These are phyloP conservation scores for Chalaropsis ovoidea DNA, from an alignment of 2,329 filamentous ascomycete species.

Conservation along the genomic window DNA sequence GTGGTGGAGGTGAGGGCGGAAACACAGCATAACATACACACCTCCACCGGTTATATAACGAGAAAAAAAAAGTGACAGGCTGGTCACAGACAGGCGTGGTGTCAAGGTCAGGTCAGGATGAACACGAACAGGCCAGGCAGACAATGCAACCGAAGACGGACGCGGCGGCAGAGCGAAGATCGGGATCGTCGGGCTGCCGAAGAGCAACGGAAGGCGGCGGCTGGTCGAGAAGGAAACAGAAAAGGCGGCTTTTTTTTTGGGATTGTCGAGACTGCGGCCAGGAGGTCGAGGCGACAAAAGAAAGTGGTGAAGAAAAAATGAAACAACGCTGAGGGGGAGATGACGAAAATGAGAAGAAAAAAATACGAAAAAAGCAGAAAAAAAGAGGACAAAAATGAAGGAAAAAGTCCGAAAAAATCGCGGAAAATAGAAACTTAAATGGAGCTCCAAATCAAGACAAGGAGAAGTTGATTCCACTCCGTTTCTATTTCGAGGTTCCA, in stretches of 20 bases:
- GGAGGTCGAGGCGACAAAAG: background rate
- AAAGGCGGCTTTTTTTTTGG: conserved; percentile 9
- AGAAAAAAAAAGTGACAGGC: conserved; percentile 20
- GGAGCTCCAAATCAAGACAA: conserved; percentile 15
- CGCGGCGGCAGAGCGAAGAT: background rate
- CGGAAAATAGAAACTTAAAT: background rate
- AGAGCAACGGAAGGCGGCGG: background rate
- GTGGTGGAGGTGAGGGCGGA: too few relatives aligned
- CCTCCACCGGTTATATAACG: conserved; percentile 18
- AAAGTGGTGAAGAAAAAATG: background rate
- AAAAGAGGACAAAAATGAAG: conserved; percentile 1
- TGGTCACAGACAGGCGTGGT: conserved; percentile 22
- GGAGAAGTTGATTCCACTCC: conserved; percentile 24
- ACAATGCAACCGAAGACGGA: background rate
- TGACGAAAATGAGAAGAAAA: background rate
- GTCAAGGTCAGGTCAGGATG: background rate
- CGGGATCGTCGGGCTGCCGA: conserved; percentile 5
- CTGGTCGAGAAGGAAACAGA: background rate
- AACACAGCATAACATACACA: conserved; percentile 9
- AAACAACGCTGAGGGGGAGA: background rate
- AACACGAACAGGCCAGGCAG: conserved; percentile 11
- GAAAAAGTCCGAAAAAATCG: conserved; percentile 4
- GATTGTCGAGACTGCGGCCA: background rate
- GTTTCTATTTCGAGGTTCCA: conserved; percentile 23
- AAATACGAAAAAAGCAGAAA: background rate